phyloP scores from a whole-genome alignment of 2,329 filamentous ascomycete genomes.

The Fusarium continuum region DNA sequence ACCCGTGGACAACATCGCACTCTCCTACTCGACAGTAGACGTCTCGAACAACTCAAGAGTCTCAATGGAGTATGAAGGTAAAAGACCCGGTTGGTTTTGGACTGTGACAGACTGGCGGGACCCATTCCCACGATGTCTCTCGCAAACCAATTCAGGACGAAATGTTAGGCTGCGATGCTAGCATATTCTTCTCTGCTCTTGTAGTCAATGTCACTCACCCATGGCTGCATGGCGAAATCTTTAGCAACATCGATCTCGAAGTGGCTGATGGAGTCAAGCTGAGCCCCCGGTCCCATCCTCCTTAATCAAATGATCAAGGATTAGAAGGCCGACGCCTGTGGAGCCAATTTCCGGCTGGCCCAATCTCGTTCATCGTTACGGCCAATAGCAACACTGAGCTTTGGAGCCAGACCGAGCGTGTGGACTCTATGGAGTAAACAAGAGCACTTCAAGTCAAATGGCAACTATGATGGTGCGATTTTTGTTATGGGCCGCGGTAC shows the following conservation, averaged over 20 bases:
- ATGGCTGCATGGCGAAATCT: not conserved
- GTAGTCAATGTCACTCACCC: not conserved
- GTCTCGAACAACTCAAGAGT: rapidly evolving
- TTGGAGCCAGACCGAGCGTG: too few species aligned
- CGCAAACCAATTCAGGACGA: not conserved
- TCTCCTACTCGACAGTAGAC: not conserved
- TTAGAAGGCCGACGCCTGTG: rapidly evolving
- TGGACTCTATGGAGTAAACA: too few species aligned
- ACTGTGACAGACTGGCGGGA: not conserved
- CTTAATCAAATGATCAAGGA: not conserved
- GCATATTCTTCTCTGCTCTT: not conserved
- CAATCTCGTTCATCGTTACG: not conserved
- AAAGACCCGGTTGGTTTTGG: not conserved
- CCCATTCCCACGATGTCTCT: rapidly evolving
- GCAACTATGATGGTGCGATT: too few species aligned
- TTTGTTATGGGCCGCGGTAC: too few species aligned
- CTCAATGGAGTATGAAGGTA: too few species aligned
- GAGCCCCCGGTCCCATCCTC: not conserved
- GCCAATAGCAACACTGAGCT: too few species aligned
- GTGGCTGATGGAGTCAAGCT: not conserved
- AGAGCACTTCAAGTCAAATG: too few species aligned
- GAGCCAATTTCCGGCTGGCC: not conserved
- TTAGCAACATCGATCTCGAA: not conserved
- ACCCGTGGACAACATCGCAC: not conserved
- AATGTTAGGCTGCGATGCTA: not conserved